Evolutionary conservation across 1,284 basidiomycete species (phyloP), one percentile per base, ranked within the genome.

Genomic region (Moesziomyces sp.): DNA sequence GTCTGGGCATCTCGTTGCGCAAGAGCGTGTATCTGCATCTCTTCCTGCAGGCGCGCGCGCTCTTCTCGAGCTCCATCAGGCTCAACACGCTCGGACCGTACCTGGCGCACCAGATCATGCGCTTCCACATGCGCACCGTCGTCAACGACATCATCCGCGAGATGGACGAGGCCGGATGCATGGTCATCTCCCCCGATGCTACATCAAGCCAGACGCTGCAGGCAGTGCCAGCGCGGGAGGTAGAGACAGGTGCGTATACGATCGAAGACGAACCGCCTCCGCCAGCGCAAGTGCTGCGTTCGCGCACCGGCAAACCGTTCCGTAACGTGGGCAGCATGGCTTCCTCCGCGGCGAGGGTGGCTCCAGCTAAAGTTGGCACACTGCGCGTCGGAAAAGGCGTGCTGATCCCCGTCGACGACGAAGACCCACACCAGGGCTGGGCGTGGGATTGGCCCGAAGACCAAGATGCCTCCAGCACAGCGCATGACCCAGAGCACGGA

Each of bases 21-120:
- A 78, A 66, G 89, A 84, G 55, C 19, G 49, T 74, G 28, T 91
- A 92, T 78, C 89, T 99, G 13, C 92, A 96, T 78, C 88, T 98
- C 42, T 99, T 97, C 86, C 88, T 99, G 4, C 94, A 98, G 76
- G 92, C 93, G 1, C 89, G 97, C 5, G 89, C 92, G 40, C 86
- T 97, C 49, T 88, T 99, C 26, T 97, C 94, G 3, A 93, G 94
- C 2, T 91, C 93, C 0, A 92, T 99, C 13, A 89, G 97, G 6
- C 87, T 99, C 74, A 99, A 98, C 84, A 88, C 89, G 21, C 87
- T 98, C 58, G 96, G 97, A 0, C 97, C 97, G 0, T 99, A 99
- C 84, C 89, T 90, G 35, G 90, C 96, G 0, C 95, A 98, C 73
- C 93, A 94, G 74, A 85, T 97, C 6, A 87, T 99, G 9, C 85